Percentiles rank a stretch among this genome's conserved stretches.
phyloP scores from a whole-genome alignment of 1,139 yeast genomes.

The Taiozyma sp. region DNA sequence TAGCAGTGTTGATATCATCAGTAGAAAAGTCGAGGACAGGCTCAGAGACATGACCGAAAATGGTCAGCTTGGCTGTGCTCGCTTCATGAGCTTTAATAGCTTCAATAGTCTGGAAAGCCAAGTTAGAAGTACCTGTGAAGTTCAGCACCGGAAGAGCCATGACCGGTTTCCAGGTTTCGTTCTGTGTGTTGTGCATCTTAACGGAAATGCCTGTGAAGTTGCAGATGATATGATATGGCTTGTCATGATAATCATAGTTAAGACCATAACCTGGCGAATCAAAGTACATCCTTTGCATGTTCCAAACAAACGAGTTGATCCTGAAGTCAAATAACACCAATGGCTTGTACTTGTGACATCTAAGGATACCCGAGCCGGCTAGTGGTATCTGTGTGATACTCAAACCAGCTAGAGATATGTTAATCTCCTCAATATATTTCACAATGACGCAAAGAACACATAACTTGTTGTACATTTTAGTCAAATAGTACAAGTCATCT shows the following conservation, averaged over 20 bases:
- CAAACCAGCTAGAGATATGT: conserved; percentile 14
- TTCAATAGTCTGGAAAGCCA: conserved; percentile 37
- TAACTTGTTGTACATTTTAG: conserved; percentile 10
- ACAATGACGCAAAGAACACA: conserved; percentile 9
- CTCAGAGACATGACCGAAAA: conserved; percentile 45
- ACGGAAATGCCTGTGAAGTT: conserved; percentile 20
- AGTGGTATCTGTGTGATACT: conserved; percentile 18
- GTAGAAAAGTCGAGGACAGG: conserved; percentile 34
- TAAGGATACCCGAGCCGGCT: conserved; percentile 12
- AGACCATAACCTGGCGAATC: conserved; percentile 55
- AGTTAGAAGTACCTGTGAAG: conserved; percentile 49
- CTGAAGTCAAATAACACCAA: conserved; percentile 15
- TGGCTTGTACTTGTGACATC: conserved; percentile 18
- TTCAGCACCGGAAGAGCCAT: conserved; percentile 26
- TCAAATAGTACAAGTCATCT: conserved; percentile 12
- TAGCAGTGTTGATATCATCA: conserved; percentile 17
- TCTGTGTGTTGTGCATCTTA: conserved; percentile 11
- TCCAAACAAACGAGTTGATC: conserved; percentile 23
- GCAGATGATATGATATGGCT: conserved; percentile 44
- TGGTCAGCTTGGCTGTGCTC: conserved; percentile 39
- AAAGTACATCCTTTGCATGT: conserved; percentile 24
- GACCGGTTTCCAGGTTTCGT: conserved; percentile 12
- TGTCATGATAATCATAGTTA: conserved; percentile 44
- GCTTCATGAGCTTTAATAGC: conserved; percentile 32
- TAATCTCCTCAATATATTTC: conserved; percentile 13